phyloP scores from a whole-genome alignment of 768 basidiomycete genomes.

The Russula virescens region DNA sequence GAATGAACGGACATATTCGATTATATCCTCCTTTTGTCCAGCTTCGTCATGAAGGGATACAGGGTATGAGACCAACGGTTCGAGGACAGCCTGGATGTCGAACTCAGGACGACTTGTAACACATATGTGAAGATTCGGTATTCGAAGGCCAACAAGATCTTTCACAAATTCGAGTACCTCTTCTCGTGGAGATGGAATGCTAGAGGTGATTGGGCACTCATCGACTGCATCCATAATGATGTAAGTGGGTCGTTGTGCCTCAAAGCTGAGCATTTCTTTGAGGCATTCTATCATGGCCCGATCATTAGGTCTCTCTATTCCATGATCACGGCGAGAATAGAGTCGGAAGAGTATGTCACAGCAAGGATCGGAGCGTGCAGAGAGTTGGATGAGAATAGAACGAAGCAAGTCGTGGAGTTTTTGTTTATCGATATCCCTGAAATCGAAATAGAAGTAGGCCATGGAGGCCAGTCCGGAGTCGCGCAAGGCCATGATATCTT shows the following conservation, averaged over 20 bases:
- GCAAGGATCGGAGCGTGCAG: too few species aligned
- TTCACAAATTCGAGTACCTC: not conserved
- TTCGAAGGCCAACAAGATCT: not conserved
- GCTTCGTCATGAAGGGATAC: not conserved
- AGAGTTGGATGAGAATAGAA: too few species aligned
- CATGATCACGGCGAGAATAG: too few species aligned
- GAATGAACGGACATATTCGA: not conserved
- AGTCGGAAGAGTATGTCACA: too few species aligned
- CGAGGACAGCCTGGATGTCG: not conserved
- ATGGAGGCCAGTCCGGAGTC: not conserved
- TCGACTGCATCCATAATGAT: not conserved
- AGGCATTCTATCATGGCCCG: too few species aligned
- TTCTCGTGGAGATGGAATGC: not conserved
- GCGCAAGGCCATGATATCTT: not conserved
- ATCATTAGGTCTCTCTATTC: too few species aligned
- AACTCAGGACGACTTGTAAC: not conserved
- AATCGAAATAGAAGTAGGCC: conserved; percentile 1
- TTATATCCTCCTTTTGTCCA: not conserved
- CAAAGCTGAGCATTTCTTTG: too few species aligned
- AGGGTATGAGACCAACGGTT: not conserved
- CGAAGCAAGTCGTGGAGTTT: too few species aligned
- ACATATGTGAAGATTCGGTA: not conserved
- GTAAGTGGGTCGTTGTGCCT: too few species aligned
- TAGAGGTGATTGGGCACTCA: not conserved
- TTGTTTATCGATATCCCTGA: not conserved